Evolutionary conservation across 1,284 basidiomycete species (phyloP), one percentile per base, ranked within the genome.

Genomic region (Rhodotorula mucilaginosa): DNA sequence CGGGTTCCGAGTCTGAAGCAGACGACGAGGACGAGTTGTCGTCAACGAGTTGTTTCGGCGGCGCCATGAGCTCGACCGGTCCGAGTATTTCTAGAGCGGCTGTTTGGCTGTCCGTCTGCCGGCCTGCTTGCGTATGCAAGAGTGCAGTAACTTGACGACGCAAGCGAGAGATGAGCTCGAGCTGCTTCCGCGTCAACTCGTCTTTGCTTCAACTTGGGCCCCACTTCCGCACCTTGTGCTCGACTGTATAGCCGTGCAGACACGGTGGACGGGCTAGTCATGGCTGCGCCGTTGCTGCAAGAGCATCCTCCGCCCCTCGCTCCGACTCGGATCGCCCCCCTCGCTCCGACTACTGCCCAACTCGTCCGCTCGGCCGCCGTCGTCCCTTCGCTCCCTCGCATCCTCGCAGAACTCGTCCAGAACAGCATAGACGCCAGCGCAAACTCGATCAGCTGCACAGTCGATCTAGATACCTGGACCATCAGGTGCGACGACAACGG

Each of bases 401-500:
- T 93, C 69, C 83, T 94, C 29, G 88, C 88, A 2, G 92, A 96
- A 81, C 86, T 97, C 54, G 81, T 92, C 23, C 91, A 94, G 79
- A 97, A 97, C 79, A 86, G 91, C 1, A 72, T 85, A n/a, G 84
- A 85, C 71, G 84, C 84, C 0, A 65, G 74, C 12, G 79, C 83
- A 3, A 77, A 64, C 6, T 69, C 75, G 7, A 78, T 85, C 44
- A 78, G 80, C 39, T 75, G 81, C 44, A 78, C 79, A 58, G 63
- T 84, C 44, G 78, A 81, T 67, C 75, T 82, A 39, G 84, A 86
- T 61, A 85, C 88, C 67, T 91, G 91, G 91, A 82, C 84, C 18
- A 88, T 91, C 75, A 89, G 90, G 85, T 90, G 95, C 10, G 85
- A 86, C 75, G 93, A 97, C 81, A 86, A 96, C 79, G 93, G 93